Evolutionary conservation across 2,329 filamentous ascomycete species (phyloP), one percentile per base, ranked within the genome.

Genomic region (Coccinonectria pachysandricola): DNA sequence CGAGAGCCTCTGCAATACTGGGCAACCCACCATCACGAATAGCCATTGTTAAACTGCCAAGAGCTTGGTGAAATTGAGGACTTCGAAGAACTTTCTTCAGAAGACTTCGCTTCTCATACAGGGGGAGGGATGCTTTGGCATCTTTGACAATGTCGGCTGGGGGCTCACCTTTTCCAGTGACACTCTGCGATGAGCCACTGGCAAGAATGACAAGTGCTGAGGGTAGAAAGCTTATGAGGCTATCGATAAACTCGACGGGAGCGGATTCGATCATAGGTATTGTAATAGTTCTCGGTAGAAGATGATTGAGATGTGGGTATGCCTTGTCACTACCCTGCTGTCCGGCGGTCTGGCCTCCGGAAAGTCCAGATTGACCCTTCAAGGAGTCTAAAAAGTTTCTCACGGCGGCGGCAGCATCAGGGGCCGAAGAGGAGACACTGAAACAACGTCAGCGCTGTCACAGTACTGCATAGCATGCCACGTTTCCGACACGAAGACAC

Each of bases 321-420:
- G 75, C 62, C 42, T 79, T 75, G 36, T 78, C 56, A 26, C 49
- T 39, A 10, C 39, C 36, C 24, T 50, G 46, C 22, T 50, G 45
- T 34, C 48, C 50, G n/a, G n/a, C n/a, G n/a, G n/a, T n/a, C 28
- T 54, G 52, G 15, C 43, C 49, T 35, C 53, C 52, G 38, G 59
- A 48, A 24, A 58, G 38, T 24, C 56, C 53, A 15, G 62, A 53
- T 16, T 64, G 63, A 32, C 74, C 70, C 48, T 77, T 73, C 37
- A 96, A 64, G 4, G 88, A 94, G 35, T 79, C 74, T 44, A 96
- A 69, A 53, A 98, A 87, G 57, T 88, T 87, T 49, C 85, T 81
- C 40, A 96, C 84, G 35, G 83, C 75, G 20, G 75, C 69, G 30
- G 79, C 77, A 46, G 86, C 77, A 58, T 93, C 80, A 33, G 68